Evolutionary conservation across 768 basidiomycete species (phyloP).

Genomic region (Trametes cingulata): DNA sequence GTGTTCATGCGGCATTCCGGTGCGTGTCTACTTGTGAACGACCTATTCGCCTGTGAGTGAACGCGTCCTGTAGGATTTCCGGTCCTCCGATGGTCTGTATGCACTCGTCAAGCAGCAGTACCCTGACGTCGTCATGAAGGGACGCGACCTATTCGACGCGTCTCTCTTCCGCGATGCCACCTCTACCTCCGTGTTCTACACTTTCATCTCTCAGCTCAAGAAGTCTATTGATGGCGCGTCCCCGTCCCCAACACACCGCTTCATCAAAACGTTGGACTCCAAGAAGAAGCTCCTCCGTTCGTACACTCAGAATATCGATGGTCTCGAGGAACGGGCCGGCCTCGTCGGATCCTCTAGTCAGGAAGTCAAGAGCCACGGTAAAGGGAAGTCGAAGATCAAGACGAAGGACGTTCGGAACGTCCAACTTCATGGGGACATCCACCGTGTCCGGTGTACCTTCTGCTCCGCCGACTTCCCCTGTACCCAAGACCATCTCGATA

Average conservation of each 20-base stretch:
- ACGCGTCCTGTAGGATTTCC: slow-evolving; percentile 74
- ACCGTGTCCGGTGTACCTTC: slow-evolving; percentile 82
- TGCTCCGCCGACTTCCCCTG: slow-evolving; percentile 83
- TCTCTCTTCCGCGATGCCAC: slow-evolving; percentile 84
- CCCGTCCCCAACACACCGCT: slow-evolving; percentile 85
- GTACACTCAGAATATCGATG: slow-evolving; percentile 99
- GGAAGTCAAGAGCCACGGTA: slow-evolving; percentile 49
- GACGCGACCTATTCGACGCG: slow-evolving; percentile 94
- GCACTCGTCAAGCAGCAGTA: slow-evolving; percentile 85
- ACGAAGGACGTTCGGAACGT: slow-evolving; percentile 81
- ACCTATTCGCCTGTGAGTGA: slow-evolving; percentile 1
- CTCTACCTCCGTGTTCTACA: slow-evolving; percentile 89
- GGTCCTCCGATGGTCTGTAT: slow-evolving; percentile 91
- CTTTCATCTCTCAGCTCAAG: slow-evolving; percentile 92
- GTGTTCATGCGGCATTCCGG: slow-evolving; percentile 95
- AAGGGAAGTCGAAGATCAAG: slow-evolving; percentile 69
- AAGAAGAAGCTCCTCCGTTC: slow-evolving; percentile 85
- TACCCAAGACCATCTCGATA: slow-evolving; percentile 55
- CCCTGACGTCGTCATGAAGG: slow-evolving; percentile 82
- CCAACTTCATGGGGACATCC: slow-evolving; percentile 93
- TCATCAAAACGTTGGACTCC: slow-evolving; percentile 80
- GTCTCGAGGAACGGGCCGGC: slow-evolving; percentile 81
- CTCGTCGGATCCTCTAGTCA: slow-evolving; percentile 66
- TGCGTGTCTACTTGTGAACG: slow-evolving; percentile 41
- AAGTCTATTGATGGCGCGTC: slow-evolving; percentile 74